Conservation (phyloP, 129 eudicot species). For the Pseudognaphalium luteoalbum region DNA sequence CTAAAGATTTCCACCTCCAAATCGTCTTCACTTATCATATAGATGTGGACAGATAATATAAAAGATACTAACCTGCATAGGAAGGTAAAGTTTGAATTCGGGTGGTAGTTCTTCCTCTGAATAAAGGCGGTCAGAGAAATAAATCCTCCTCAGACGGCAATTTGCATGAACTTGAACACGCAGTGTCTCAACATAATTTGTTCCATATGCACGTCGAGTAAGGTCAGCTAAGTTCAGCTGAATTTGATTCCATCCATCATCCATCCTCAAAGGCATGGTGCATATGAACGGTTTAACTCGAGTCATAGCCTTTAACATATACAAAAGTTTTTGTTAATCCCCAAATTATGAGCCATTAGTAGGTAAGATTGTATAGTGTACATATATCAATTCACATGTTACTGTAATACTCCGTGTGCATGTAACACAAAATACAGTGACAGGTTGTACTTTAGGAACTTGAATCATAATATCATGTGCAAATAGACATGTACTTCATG, state of each 20-base stretch:
- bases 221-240: constrained; percentile 88
- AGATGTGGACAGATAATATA: not conserved
- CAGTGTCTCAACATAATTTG: constrained; percentile 88
- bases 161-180: constrained; percentile 98
- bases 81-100: constrained; percentile 94
- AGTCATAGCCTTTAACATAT: constrained; percentile 63
- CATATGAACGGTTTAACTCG: constrained; percentile 95
- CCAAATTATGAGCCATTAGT: not conserved
- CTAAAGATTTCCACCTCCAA: not conserved
- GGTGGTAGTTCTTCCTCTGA: constrained; percentile 99
- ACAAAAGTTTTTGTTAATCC: not conserved
- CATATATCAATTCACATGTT: not conserved
- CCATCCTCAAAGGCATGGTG: constrained; percentile 97
- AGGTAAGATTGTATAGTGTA: not conserved
- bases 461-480: not conserved
- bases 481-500: not conserved
- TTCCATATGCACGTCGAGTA: constrained; percentile 95
- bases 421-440: too few species aligned
- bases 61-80: constrained; percentile 71
- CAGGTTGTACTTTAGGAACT: too few species aligned
- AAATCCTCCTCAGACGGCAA: constrained; percentile 90
- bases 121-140: constrained; percentile 95
- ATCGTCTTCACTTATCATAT: not conserved
- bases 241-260: constrained; percentile 99
- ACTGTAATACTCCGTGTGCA: too few species aligned